phyloP scores from a whole-genome alignment of 2,329 filamentous ascomycete genomes.

The Akanthomyces uredinophilus region DNA sequence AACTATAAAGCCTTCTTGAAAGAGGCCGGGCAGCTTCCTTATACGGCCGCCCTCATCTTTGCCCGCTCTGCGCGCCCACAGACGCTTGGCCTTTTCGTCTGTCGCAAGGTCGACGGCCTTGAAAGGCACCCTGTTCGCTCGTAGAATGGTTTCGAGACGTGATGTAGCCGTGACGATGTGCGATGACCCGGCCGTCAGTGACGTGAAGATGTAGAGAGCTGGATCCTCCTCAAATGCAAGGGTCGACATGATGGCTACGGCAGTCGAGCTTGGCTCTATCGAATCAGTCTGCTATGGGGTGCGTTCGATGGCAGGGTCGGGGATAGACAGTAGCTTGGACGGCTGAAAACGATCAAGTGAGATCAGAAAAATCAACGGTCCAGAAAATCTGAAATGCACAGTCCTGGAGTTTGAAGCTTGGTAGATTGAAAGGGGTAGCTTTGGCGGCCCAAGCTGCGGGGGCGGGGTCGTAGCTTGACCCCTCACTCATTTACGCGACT shows the following conservation, averaged over 20 bases:
- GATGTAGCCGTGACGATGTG: conserved; percentile 96
- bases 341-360: not conserved
- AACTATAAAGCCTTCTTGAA: conserved; percentile 80
- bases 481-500: not conserved
- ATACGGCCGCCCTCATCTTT: conserved; percentile 57
- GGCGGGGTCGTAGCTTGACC: conserved; percentile 6
- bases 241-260: conserved; percentile 23
- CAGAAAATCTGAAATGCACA: not conserved
- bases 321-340: not conserved
- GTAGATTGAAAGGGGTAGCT: conserved; percentile 10
- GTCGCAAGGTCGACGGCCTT: conserved; percentile 87
- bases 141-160: conserved; percentile 91
- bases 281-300: not conserved
- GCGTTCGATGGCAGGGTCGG: not conserved
- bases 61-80: conserved; percentile 80
- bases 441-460: conserved; percentile 10
- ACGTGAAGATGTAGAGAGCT: conserved; percentile 90
- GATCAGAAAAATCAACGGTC: not conserved
- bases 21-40: conserved; percentile 81
- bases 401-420: not conserved
- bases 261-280: not conserved
- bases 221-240: conserved; percentile 55
- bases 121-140: conserved; percentile 91
- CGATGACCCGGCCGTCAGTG: conserved; percentile 88
- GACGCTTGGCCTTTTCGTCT: conserved; percentile 78